Base-by-base conservation (phyloP, 2,329 filamentous ascomycete genomes). In the Aureobasidium mangrovei region DNA sequence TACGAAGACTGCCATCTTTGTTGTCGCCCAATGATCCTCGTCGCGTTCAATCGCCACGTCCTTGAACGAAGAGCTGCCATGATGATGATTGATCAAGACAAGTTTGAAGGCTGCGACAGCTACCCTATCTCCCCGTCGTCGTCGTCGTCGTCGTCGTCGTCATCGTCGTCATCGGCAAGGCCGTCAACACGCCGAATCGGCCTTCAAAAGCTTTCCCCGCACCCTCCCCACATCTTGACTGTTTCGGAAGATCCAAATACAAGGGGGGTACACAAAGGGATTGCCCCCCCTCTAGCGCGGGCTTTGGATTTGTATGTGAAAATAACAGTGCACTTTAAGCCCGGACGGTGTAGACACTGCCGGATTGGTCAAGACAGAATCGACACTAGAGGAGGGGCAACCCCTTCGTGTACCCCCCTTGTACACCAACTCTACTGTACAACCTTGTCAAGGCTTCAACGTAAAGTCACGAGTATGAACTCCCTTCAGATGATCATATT, bases 1-100 rank as follows among this genome's bases (percentile, higher is more conserved):
- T 70, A 66, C 56, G 69, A 63, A 47, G 70, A 70, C 44, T 64
- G 59, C 55, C 64, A 63, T 61, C 61, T 39, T 18, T 27, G 49
- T 39, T 44, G 41, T 31, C 28, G 5, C 3, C 49, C 31, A 18
- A 3, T 28, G 24, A 43, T 9, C n/a, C 47, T 42, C 18, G n/a
- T 24, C 12, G 12, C 7, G 24, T 10, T 28, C 10, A 27, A 4
- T 7, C 47, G 36, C 27, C 6, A 3, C n/a, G 10, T 24, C 24
- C 47, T 33, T 33, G 38, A 10, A 10, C 29, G 31, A 6, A n/a
- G 12, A 18, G 39, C 27, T 18, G 8, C 39, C 24, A n/a, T 42
- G 29, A 12, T 33, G 9, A 28, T 27, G 8, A 1, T 28, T 6
- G 29, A 4, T 27, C 24, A 6, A 8, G 4, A 10, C 4, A 24